phyloP scores from a whole-genome alignment of 352 stramenopile genomes.

The Pythium pectinolyticum region DNA sequence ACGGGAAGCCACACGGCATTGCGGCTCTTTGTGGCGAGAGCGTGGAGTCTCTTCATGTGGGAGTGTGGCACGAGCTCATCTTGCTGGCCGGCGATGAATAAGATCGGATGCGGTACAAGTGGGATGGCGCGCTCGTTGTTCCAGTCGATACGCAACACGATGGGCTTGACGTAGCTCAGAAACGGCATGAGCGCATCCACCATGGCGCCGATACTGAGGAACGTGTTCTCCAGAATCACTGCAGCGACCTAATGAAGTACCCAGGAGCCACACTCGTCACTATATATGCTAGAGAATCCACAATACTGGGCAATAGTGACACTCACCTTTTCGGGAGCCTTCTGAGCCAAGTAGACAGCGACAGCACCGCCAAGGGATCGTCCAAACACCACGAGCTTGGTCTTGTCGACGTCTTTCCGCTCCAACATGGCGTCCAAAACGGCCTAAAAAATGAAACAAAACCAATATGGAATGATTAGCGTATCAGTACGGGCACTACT shows the following conservation, averaged over 20 bases:
- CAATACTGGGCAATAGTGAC: too few species aligned
- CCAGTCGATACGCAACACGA: conserved; percentile 92
- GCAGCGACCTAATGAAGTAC: conserved; percentile 62
- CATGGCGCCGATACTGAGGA: conserved; percentile 92
- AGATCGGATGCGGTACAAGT: conserved; percentile 73
- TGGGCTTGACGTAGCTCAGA: conserved; percentile 84
- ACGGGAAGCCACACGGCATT: conserved; percentile 72
- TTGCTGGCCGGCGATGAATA: conserved; percentile 89
- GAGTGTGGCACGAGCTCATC: conserved; percentile 92
- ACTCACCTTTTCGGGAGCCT: conserved; percentile 60
- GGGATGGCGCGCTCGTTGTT: conserved; percentile 70
- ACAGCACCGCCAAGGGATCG: conserved; percentile 91
- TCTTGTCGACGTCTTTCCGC: conserved; percentile 79
- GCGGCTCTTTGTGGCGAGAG: conserved; percentile 57
- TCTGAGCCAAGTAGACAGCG: conserved; percentile 88
- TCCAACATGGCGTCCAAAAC: conserved; percentile 75
- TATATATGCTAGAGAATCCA: not conserved
- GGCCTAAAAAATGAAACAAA: conserved; percentile 40
- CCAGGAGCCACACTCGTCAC: not conserved
- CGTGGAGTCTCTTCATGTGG: conserved; percentile 85
- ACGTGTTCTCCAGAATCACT: conserved; percentile 95
- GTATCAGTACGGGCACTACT: too few species aligned
- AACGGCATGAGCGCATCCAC: conserved; percentile 93
- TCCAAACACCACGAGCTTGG: conserved; percentile 91
- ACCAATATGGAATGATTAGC: too few species aligned